Percentiles rank a stretch among this genome's conserved stretches.
These are phyloP conservation scores for Coix lacrymajobi DNA, from an alignment of 176 grass and related monocot species.

Conservation along the genomic window DNA sequence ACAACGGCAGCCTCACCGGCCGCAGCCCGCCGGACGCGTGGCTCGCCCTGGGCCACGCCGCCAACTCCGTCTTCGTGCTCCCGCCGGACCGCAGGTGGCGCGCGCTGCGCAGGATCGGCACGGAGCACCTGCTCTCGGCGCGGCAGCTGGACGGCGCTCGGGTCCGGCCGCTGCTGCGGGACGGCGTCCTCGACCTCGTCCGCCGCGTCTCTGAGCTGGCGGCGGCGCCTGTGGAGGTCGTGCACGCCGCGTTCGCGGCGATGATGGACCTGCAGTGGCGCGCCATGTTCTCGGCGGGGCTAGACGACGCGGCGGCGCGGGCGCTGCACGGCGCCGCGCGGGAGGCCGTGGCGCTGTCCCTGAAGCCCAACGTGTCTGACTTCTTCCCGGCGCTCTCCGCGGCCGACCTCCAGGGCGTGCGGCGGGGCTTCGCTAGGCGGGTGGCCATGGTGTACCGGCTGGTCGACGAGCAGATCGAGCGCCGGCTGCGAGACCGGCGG, in stretches of 20 bases:
- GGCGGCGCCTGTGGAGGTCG: conserved; percentile 9
- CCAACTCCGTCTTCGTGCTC: conserved; percentile 21
- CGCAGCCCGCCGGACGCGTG: conserved; percentile 35
- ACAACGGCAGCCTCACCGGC: not conserved
- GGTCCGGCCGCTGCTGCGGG: not conserved
- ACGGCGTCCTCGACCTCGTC: not conserved
- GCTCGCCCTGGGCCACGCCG: not conserved
- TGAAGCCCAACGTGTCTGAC: not conserved
- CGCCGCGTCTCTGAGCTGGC: not conserved
- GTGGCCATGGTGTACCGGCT: not conserved
- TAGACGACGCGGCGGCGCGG: not conserved
- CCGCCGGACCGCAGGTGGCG: not conserved
- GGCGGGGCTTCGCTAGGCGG: not conserved
- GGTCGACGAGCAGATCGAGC: not conserved
- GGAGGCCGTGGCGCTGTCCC: not conserved
- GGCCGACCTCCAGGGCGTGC: not conserved
- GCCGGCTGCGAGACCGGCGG: not conserved
- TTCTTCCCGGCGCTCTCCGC: not conserved
- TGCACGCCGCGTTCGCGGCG: conserved; percentile 24
- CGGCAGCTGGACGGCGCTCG: not conserved
- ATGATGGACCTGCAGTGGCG: conserved; percentile 22
- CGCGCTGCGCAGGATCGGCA: not conserved
- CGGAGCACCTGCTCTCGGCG: not conserved
- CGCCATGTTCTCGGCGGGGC: conserved; percentile 35
- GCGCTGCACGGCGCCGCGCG: not conserved